These are phyloP conservation scores for Leccinum rimulosum DNA, from an alignment of 768 basidiomycete species.

Conservation along the genomic window DNA sequence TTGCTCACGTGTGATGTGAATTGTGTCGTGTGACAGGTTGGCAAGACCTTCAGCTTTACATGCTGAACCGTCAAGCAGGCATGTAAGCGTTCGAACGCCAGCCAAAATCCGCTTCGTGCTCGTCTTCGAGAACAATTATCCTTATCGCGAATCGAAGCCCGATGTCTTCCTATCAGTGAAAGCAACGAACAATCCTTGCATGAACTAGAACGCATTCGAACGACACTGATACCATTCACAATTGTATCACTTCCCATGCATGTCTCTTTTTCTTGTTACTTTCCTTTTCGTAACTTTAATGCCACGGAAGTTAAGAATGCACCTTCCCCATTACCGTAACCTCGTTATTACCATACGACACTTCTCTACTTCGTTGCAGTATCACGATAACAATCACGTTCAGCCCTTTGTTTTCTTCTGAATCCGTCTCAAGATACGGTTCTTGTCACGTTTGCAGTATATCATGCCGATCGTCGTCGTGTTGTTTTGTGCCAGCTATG, in stretches of 20 bases:
- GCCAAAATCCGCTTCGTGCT: neutral
- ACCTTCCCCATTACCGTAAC: slow-evolving; percentile 5
- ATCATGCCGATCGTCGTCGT: slow-evolving; percentile 22
- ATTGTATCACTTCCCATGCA: slow-evolving; percentile 27
- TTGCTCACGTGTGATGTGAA: slow-evolving; percentile 2
- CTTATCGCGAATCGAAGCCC: neutral
- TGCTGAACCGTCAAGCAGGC: slow-evolving; percentile 74
- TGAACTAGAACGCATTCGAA: slow-evolving; percentile 29
- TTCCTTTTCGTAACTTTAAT: slow-evolving; percentile 3
- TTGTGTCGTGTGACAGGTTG: slow-evolving; percentile 46
- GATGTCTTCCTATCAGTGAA: slow-evolving; percentile 13
- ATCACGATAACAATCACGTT: slow-evolving; percentile 1
- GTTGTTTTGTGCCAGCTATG: slow-evolving; percentile 29
- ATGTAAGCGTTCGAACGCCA: slow-evolving; percentile 34
- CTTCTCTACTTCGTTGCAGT: slow-evolving; percentile 9
- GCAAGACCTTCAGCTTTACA: slow-evolving; percentile 77
- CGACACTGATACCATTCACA: slow-evolving; percentile 23
- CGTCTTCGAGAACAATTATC: neutral
- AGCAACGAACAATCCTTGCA: slow-evolving; percentile 21
- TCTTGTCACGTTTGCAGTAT: slow-evolving; percentile 16
- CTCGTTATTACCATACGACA: slow-evolving; percentile 11
- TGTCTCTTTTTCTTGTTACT: slow-evolving; percentile 1
- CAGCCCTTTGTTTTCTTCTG: neutral
- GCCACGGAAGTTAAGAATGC: neutral
- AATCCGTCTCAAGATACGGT: slow-evolving; percentile 5